Percentiles rank a stretch among this genome's conserved stretches.
These are phyloP conservation scores for Podochytrium sp. DNA, from an alignment of 192 early-diverging fungal species.

Conservation along the genomic window DNA sequence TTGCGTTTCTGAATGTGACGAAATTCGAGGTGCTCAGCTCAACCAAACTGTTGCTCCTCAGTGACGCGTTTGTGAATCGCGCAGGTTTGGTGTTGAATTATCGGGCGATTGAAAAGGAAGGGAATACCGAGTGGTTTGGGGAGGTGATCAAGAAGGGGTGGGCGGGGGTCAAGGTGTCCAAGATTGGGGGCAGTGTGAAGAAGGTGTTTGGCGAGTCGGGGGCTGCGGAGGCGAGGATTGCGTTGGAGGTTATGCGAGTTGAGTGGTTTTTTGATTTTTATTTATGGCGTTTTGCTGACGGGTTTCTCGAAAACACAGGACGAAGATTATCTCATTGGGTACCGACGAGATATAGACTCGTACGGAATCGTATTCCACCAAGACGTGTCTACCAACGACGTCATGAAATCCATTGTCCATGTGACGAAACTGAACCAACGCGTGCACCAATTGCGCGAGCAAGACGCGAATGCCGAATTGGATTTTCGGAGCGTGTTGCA, in stretches of 20 bases:
- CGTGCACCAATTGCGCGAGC: neutral
- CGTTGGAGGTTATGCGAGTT: slow-evolving; percentile 48
- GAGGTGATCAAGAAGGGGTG: slow-evolving; percentile 52
- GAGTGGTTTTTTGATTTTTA: slow-evolving; percentile 3
- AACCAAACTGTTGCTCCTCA: slow-evolving; percentile 59
- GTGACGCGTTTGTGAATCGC: slow-evolving; percentile 51
- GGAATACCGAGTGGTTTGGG: slow-evolving; percentile 58
- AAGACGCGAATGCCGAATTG: slow-evolving; percentile 2
- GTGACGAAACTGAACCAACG: slow-evolving; percentile 34
- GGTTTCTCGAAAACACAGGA: slow-evolving; percentile 36
- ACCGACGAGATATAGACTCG: slow-evolving; percentile 32
- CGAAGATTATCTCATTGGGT: slow-evolving; percentile 66
- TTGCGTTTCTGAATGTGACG: slow-evolving; percentile 57
- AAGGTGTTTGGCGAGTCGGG: slow-evolving; percentile 49
- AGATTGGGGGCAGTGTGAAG: slow-evolving; percentile 51
- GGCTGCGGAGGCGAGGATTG: slow-evolving; percentile 30
- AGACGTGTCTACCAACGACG: slow-evolving; percentile 56
- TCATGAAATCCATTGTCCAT: slow-evolving; percentile 65
- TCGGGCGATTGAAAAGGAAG: slow-evolving; percentile 42
- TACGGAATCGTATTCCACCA: slow-evolving; percentile 56
- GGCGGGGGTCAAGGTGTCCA: slow-evolving; percentile 37
- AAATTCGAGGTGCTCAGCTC: slow-evolving; percentile 72
- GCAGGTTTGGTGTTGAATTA: slow-evolving; percentile 44
- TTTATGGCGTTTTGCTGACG: neutral
- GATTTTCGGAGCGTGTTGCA: slow-evolving; percentile 30